These are phyloP conservation scores for Thuja plicata DNA, from an alignment of 83 land plant genomes.

Conservation along the genomic window DNA sequence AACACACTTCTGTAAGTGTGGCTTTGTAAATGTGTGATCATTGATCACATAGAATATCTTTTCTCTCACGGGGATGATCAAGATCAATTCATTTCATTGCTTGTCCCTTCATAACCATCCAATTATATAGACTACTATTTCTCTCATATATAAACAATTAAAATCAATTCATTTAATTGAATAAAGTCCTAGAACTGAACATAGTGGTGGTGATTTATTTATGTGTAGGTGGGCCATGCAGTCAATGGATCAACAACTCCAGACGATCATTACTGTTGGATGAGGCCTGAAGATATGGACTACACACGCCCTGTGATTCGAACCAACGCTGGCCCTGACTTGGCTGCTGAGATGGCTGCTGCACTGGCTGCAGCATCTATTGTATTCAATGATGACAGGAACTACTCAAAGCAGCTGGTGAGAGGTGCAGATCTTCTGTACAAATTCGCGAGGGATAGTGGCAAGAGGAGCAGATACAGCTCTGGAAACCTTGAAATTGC, in stretches of 20 bases:
- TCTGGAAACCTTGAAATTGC: conserved; percentile 29
- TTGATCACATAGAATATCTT: not conserved
- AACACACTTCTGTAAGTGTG: not conserved
- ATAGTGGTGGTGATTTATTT: conserved; percentile 28
- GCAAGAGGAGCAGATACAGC: conserved; percentile 44
- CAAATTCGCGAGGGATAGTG: conserved; percentile 42
- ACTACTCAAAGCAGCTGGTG: conserved; percentile 69
- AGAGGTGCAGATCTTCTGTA: conserved; percentile 51
- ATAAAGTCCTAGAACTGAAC: not conserved
- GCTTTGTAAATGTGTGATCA: not conserved
- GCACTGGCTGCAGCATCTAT: conserved; percentile 94
- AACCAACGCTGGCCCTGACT: conserved; percentile 58
- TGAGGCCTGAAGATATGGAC: conserved; percentile 91
- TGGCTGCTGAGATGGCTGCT: conserved; percentile 80
- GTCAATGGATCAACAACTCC: conserved; percentile 37
- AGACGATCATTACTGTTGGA: conserved; percentile 88
- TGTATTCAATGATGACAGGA: conserved; percentile 73
- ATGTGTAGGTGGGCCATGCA: conserved; percentile 67
- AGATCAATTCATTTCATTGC: not conserved
- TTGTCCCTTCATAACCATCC: not conserved
- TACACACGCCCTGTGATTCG: conserved; percentile 55
- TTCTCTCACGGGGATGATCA: not conserved
- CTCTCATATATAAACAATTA: not conserved
- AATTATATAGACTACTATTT: not conserved
- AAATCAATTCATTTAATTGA: not conserved